Conservation (phyloP, 2,329 filamentous ascomycete species). For the Chaetothyriales sp. region DNA sequence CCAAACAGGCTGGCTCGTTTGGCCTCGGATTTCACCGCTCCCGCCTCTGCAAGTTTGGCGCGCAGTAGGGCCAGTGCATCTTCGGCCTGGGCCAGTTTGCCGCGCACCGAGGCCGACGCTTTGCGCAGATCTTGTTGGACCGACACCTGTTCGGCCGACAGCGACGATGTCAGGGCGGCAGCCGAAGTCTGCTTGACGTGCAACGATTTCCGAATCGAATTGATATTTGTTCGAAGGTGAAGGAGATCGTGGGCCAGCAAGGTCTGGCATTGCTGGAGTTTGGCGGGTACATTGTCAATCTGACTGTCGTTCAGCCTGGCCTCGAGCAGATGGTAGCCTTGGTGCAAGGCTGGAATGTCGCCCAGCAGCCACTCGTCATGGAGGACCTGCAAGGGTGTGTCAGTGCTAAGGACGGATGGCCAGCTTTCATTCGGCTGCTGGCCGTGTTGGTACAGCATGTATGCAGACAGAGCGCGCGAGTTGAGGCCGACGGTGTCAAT, state of each 20-base stretch:
- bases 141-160: constrained; percentile 71
- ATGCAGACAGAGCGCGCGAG: constrained; percentile 49
- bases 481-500: constrained; percentile 85
- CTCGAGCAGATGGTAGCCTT: constrained; percentile 53
- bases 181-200: constrained; percentile 56
- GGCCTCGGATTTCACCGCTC: constrained; percentile 37
- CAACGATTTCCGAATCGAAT: constrained; percentile 66
- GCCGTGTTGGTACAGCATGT: constrained; percentile 36
- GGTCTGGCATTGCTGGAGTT: constrained; percentile 54
- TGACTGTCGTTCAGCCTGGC: constrained; percentile 52
- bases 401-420: constrained; percentile 26
- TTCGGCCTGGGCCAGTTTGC: constrained; percentile 63
- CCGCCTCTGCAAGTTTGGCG: constrained; percentile 54
- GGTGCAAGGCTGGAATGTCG: constrained; percentile 57
- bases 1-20: constrained; percentile 23
- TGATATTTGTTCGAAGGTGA: constrained; percentile 59
- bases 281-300: constrained; percentile 54
- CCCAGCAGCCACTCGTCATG: constrained; percentile 60
- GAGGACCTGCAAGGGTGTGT: constrained; percentile 53
- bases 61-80: constrained; percentile 66
- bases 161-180: constrained; percentile 53
- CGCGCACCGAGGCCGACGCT: constrained; percentile 60
- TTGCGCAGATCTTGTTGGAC: constrained; percentile 74
- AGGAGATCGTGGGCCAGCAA: constrained; percentile 54
- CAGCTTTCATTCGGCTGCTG: constrained; percentile 41